A percentile compares a stretch with the other conserved stretches of the same genome.
Evolutionary conservation across 2,329 filamentous ascomycete species (phyloP).

Genomic region (Cladosporium sp.): DNA sequence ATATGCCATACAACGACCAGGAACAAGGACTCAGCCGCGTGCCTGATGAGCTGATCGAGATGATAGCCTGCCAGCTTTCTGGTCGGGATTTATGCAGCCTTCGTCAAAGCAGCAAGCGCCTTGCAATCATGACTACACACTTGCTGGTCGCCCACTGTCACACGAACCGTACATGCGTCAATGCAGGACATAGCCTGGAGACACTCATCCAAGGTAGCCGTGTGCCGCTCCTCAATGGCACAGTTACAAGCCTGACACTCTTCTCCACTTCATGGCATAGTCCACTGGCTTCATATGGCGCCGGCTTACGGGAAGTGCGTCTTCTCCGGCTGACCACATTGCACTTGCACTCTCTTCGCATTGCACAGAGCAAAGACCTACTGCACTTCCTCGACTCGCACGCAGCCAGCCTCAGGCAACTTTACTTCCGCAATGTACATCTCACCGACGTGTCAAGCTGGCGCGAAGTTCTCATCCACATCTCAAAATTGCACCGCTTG

Average conservation of each 20-base stretch:
- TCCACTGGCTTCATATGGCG: background rate
- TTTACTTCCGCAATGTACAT: background rate
- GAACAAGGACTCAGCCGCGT: background rate
- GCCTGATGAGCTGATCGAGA: slow-evolving; percentile 1
- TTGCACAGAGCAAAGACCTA: background rate
- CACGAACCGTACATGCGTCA: background rate
- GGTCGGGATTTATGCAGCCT: background rate
- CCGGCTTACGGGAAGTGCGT: background rate
- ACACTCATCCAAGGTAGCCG: slow-evolving; percentile 1
- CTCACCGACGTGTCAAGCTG: background rate
- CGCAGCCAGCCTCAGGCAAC: background rate
- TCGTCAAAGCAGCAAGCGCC: slow-evolving; percentile 1
- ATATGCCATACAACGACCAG: background rate
- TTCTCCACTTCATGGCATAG: background rate
- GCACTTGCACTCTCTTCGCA: background rate
- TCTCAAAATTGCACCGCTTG: background rate
- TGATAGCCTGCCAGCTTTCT: background rate
- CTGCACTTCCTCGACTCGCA: slow-evolving; percentile 1
- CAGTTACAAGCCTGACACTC: background rate
- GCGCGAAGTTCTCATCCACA: background rate
- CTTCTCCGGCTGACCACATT: background rate
- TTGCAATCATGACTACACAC: slow-evolving; percentile 1
- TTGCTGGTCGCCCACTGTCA: background rate
- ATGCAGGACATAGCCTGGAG: background rate
- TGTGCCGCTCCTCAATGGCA: background rate